These are phyloP conservation scores for Xylaria acuta DNA, from an alignment of 495 filamentous ascomycete species.

Conservation along the genomic window DNA sequence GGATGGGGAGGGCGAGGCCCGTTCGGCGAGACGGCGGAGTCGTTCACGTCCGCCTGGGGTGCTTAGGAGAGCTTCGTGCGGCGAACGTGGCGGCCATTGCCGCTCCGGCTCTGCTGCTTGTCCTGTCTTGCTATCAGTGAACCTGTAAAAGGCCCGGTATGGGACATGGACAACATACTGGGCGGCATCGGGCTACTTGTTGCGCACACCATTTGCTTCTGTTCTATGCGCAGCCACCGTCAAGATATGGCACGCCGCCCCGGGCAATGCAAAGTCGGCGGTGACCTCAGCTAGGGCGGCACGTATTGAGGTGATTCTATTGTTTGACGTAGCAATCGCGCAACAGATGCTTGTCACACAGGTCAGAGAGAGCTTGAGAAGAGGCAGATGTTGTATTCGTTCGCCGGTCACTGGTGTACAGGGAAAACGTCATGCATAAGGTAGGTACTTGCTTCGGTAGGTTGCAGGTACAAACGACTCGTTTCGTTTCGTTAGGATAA, in stretches of 20 bases:
- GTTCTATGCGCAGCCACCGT: background rate
- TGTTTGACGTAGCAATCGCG: background rate
- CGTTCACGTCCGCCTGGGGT: conserved; percentile 80
- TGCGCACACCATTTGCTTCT: conserved; percentile 13
- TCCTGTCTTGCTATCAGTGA: conserved; percentile 28
- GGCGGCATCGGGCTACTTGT: conserved; percentile 21
- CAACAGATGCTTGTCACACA: background rate
- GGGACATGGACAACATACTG: conserved; percentile 22
- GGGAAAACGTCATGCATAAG: background rate
- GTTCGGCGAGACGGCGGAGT: conserved; percentile 67
- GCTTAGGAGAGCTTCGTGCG: conserved; percentile 80
- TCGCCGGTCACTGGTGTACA: background rate
- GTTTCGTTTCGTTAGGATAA: background rate
- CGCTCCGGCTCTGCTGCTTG: conserved; percentile 46
- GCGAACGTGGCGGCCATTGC: conserved; percentile 87
- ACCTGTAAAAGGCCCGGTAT: background rate
- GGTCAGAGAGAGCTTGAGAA: background rate
- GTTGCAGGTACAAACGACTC: conserved; percentile 2
- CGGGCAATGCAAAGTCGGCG: background rate
- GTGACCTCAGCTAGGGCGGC: background rate
- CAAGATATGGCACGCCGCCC: conserved; percentile 4
- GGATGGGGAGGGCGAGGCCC: conserved; percentile 68
- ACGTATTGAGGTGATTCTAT: background rate
- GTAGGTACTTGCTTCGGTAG: too few species aligned
- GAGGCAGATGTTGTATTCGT: background rate